Percentiles rank a stretch among this genome's conserved stretches.
Evolutionary conservation across 2,329 filamentous ascomycete genomes (phyloP).

Genomic region (Claviceps maximensis): DNA sequence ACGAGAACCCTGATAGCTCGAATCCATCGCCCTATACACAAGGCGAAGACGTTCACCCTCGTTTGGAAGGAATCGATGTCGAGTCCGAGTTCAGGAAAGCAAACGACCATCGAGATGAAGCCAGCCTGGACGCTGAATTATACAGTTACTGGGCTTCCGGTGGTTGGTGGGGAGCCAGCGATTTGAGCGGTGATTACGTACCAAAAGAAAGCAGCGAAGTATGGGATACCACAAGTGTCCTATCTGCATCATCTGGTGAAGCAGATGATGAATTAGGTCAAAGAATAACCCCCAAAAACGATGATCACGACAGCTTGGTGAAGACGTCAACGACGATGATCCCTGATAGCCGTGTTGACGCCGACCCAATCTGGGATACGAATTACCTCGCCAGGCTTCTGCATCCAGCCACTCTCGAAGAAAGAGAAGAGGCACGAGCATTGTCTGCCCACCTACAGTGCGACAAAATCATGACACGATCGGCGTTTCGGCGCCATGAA

Average conservation of each 20-base stretch:
- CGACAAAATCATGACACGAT: conserved; percentile 65
- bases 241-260: conserved; percentile 42
- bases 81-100: conserved; percentile 63
- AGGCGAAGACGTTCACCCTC: conserved; percentile 41
- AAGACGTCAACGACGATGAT: conserved; percentile 45
- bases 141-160: conserved; percentile 78
- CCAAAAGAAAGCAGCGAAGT: conserved; percentile 41
- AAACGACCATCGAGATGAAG: conserved; percentile 36
- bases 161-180: conserved; percentile 73
- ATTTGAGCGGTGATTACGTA: conserved; percentile 67
- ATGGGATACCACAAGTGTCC: conserved; percentile 66
- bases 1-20: neutral
- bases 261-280: conserved; percentile 27
- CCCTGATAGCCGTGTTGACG: conserved; percentile 42
- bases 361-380: conserved; percentile 51
- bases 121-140: conserved; percentile 56
- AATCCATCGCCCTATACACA: conserved; percentile 12
- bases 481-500: conserved; percentile 55
- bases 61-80: conserved; percentile 58
- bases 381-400: conserved; percentile 66
- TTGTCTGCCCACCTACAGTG: conserved; percentile 68
- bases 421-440: conserved; percentile 67
- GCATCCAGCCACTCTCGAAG: conserved; percentile 63
- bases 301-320: conserved; percentile 59
- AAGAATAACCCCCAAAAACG: conserved; percentile 34